Conservation (phyloP, 2,329 filamentous ascomycete species). For the Microsporum canis region DNA sequence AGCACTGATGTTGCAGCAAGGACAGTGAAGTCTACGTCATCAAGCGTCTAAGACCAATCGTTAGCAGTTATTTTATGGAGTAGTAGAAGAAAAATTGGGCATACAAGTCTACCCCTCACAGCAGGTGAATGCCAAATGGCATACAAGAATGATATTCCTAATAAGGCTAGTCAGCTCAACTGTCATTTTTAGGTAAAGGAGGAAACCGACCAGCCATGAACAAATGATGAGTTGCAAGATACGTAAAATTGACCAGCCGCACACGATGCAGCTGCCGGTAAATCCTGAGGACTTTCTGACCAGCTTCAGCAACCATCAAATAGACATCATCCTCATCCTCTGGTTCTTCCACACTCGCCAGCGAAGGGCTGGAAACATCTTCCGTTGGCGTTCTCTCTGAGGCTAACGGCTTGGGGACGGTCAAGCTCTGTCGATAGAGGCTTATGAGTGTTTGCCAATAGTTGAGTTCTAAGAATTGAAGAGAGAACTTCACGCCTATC, state of each 20-base stretch:
- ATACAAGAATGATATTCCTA: constrained; percentile 80
- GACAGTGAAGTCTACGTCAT: constrained; percentile 96
- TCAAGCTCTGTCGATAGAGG: constrained; percentile 83
- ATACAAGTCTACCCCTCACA: constrained; percentile 73
- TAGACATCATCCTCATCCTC: constrained; percentile 83
- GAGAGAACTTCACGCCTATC: constrained; percentile 78
- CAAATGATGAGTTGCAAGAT: constrained; percentile 85
- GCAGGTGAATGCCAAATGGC: constrained; percentile 93
- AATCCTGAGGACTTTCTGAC: constrained; percentile 79
- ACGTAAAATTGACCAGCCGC: constrained; percentile 89
- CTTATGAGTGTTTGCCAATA: constrained; percentile 97
- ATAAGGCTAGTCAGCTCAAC: constrained; percentile 11
- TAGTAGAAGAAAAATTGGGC: constrained; percentile 23
- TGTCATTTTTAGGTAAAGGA: background rate
- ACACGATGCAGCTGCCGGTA: constrained; percentile 82
- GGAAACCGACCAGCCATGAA: constrained; percentile 68
- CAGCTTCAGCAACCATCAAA: constrained; percentile 87
- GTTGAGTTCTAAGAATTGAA: constrained; percentile 84
- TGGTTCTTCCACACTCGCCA: constrained; percentile 35
- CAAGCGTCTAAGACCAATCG: constrained; percentile 50
- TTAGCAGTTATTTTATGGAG: background rate
- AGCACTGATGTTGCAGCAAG: constrained; percentile 87
- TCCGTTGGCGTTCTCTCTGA: constrained; percentile 56
- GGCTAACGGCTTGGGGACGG: constrained; percentile 73
- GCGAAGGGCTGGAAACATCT: constrained; percentile 47